Conservation (phyloP, 2,329 filamentous ascomycete species). For the Phaeosphaeriaceae sp. region DNA sequence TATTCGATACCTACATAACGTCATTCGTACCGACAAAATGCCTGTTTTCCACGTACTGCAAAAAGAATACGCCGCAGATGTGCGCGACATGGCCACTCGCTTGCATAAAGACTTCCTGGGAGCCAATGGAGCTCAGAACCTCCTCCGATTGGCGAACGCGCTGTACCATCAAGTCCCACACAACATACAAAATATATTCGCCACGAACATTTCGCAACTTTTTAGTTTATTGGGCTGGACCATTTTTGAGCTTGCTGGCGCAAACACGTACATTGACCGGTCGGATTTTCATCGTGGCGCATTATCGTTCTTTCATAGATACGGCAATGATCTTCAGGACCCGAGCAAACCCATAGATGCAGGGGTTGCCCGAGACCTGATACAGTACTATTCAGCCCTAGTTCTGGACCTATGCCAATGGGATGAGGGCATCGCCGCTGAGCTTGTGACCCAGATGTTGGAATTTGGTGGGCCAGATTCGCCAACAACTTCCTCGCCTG, state of each 20-base stretch:
- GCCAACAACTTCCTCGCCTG: constrained; percentile 21
- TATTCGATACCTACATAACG: constrained; percentile 28
- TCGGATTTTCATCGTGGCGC: constrained; percentile 26
- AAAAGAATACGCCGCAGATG: constrained; percentile 35
- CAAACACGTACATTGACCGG: constrained; percentile 16
- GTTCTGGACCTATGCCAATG: constrained; percentile 36
- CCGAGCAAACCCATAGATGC: constrained; percentile 37
- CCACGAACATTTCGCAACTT: constrained; percentile 21
- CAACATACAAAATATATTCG: constrained; percentile 23
- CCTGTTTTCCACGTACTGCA: constrained; percentile 33
- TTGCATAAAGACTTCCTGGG: constrained; percentile 34
- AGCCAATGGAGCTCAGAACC: constrained; percentile 31
- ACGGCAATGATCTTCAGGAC: constrained; percentile 35
- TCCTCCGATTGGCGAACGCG: constrained; percentile 30
- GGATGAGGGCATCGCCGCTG: constrained; percentile 29
- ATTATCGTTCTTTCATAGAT: constrained; percentile 36
- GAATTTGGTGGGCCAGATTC: constrained; percentile 32
- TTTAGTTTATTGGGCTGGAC: constrained; percentile 32
- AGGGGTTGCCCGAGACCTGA: constrained; percentile 30
- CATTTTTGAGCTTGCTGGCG: constrained; percentile 17
- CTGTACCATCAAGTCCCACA: constrained; percentile 27
- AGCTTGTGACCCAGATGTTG: constrained; percentile 33
- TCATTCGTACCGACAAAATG: constrained; percentile 33
- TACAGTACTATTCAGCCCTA: constrained; percentile 27
- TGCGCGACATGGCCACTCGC: constrained; percentile 21